phyloP scores from a whole-genome alignment of 805 yeast species.

The Teunomyces gatunensis region DNA sequence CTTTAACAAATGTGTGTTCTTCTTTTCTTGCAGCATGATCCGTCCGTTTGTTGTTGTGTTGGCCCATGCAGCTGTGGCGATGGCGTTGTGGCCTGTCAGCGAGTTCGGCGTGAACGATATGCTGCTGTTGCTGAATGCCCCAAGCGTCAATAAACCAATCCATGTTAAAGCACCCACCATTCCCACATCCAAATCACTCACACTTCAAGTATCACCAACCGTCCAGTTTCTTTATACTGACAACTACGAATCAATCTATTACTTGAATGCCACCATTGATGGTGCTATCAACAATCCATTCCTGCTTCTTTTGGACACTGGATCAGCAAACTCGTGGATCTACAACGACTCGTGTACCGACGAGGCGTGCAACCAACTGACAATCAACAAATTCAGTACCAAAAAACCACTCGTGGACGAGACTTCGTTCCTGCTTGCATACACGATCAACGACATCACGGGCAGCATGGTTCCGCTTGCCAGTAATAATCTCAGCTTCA shows the following conservation, averaged over 20 bases:
- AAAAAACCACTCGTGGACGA: conserved; percentile 14
- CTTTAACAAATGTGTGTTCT: too few relatives aligned
- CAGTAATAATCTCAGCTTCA: conserved; percentile 28
- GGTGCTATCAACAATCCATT: conserved; percentile 30
- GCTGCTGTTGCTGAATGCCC: background rate
- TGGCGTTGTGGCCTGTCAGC: conserved; percentile 10
- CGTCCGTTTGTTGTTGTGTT: background rate
- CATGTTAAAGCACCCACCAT: background rate
- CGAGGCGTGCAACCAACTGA: conserved; percentile 37
- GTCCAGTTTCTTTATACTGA: conserved; percentile 11
- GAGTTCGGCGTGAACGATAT: conserved; percentile 12
- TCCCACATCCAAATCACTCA: background rate
- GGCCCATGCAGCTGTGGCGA: background rate
- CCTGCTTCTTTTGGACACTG: conserved; percentile 61
- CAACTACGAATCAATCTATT: conserved; percentile 11
- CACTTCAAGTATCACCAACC: conserved; percentile 1
- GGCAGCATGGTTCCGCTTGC: conserved; percentile 42
- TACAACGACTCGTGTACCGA: conserved; percentile 50
- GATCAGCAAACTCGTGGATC: conserved; percentile 64
- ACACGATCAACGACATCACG: conserved; percentile 52
- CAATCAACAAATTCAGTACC: conserved; percentile 22
- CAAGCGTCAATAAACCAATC: background rate
- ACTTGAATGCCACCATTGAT: conserved; percentile 13
- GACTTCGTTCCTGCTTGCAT: conserved; percentile 46
- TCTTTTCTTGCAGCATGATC: background rate